Evolutionary conservation across 2,329 filamentous ascomycete genomes (phyloP).

Genomic region (Pseudocercospora macadamiae): DNA sequence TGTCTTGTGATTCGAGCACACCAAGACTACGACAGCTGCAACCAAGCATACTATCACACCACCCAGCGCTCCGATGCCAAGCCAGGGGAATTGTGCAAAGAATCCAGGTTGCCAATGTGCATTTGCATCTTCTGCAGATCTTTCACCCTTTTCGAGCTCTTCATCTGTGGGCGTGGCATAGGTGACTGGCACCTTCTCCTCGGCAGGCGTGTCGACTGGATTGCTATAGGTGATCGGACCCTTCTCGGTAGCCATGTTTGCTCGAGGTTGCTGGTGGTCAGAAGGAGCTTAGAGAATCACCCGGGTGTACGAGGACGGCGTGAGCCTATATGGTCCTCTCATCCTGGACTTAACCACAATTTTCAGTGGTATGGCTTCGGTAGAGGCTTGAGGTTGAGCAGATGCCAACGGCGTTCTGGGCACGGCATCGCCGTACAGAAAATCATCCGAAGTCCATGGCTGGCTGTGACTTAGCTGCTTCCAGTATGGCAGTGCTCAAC

Average conservation of each 20-base stretch:
- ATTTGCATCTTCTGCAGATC: not conserved
- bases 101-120: slow-evolving; percentile 7
- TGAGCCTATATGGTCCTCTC: not conserved
- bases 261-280: not conserved
- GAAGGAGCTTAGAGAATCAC: not conserved
- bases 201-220: not conserved
- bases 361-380: not conserved
- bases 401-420: slow-evolving; percentile 3
- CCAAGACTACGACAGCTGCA: slow-evolving; percentile 1
- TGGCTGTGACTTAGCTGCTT: not conserved
- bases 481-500: not conserved
- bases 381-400: not conserved
- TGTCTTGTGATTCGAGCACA: slow-evolving; percentile 5
- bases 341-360: not conserved
- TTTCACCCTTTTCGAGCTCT: slow-evolving; percentile 5
- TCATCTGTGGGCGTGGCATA: slow-evolving; percentile 1
- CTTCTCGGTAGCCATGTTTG: slow-evolving; percentile 6
- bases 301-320: not conserved
- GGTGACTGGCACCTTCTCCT: slow-evolving; percentile 1
- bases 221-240: not conserved
- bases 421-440: slow-evolving; percentile 1
- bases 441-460: not conserved
- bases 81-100: slow-evolving; percentile 9
- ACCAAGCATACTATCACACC: slow-evolving; percentile 2
- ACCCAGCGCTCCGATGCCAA: not conserved